Evolutionary conservation across 148 eudicot species (phyloP).

Genomic region (Linanthus parryae): DNA sequence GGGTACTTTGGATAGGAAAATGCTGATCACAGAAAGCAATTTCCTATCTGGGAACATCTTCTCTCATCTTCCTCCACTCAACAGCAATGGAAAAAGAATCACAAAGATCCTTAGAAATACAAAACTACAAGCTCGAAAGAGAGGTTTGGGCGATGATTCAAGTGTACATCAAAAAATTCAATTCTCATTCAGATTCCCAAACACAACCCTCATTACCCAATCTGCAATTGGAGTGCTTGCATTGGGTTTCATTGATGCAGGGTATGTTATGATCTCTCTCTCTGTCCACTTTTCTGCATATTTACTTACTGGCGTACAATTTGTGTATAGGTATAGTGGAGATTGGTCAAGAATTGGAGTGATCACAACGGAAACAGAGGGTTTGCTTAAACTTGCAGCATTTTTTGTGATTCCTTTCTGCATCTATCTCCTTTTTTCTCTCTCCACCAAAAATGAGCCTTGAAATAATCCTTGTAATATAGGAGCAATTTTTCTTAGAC

Average conservation of each 20-base stretch:
- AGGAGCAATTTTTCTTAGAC: no score
- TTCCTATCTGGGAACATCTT: conserved; percentile 8
- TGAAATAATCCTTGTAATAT: no score
- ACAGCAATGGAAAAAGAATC: no score
- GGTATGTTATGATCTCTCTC: conserved; percentile 28
- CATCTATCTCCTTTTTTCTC: conserved; percentile 33
- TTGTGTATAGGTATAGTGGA: conserved; percentile 69
- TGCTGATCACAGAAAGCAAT: conserved; percentile 30
- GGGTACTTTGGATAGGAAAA: conserved; percentile 13
- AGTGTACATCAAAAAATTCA: conserved; percentile 11
- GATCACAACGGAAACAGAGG: conserved; percentile 63
- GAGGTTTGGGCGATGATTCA: conserved; percentile 24
- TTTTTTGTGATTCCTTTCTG: conserved; percentile 68
- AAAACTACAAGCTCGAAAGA: conserved; percentile 25
- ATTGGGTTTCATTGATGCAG: conserved; percentile 86
- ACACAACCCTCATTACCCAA: conserved; percentile 41
- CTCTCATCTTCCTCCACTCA: conserved; percentile 7
- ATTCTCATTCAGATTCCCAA: conserved; percentile 22
- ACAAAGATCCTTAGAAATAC: conserved; percentile 20
- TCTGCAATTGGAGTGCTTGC: conserved; percentile 56
- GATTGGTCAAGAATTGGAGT: conserved; percentile 98
- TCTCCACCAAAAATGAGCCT: conserved; percentile 27
- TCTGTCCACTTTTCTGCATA: background rate
- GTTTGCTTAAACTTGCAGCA: conserved; percentile 57
- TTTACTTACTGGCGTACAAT: no score